Percentiles rank a stretch among this genome's conserved stretches.
Conservation (phyloP, 2,329 filamentous ascomycete genomes). For the Colletotrichum somersetense region DNA sequence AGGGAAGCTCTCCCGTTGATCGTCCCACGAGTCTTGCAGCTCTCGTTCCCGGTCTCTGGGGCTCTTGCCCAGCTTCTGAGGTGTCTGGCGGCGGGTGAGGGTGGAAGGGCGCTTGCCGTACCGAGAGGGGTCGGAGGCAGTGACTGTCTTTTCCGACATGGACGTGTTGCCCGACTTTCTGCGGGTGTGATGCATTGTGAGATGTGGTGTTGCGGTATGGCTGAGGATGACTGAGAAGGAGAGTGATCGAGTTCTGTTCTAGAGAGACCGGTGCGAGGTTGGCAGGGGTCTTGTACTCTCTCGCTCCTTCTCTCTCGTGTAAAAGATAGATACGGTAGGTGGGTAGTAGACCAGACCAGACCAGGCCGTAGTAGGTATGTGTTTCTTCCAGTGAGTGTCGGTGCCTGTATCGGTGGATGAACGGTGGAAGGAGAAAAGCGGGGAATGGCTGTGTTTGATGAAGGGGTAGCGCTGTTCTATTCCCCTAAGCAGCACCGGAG, state of each 20-base stretch:
- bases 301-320: conserved; percentile 7
- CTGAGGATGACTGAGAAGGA: conserved; percentile 41
- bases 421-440: conserved; percentile 36
- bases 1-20: conserved; percentile 73
- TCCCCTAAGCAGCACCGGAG: conserved; percentile 34
- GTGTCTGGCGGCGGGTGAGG: conserved; percentile 59
- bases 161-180: conserved; percentile 70
- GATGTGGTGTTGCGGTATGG: conserved; percentile 34
- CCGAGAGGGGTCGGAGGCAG: conserved; percentile 60
- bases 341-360: too few relatives aligned
- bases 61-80: conserved; percentile 64
- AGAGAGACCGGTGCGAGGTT: conserved; percentile 26
- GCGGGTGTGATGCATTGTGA: conserved; percentile 67
- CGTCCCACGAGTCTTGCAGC: conserved; percentile 64
- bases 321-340: not conserved
- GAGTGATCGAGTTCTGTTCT: conserved; percentile 26
- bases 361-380: not conserved
- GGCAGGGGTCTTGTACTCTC: conserved; percentile 37
- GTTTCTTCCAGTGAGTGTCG: not conserved
- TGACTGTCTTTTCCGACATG: conserved; percentile 65
- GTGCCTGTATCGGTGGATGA: conserved; percentile 31
- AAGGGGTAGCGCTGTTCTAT: conserved; percentile 40
- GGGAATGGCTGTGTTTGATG: conserved; percentile 33
- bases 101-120: conserved; percentile 60
- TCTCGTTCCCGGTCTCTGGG: conserved; percentile 65